Evolutionary conservation across 257 asterid species (phyloP), one percentile per base, ranked within the genome.

Genomic region (Capsicum pubescens): DNA sequence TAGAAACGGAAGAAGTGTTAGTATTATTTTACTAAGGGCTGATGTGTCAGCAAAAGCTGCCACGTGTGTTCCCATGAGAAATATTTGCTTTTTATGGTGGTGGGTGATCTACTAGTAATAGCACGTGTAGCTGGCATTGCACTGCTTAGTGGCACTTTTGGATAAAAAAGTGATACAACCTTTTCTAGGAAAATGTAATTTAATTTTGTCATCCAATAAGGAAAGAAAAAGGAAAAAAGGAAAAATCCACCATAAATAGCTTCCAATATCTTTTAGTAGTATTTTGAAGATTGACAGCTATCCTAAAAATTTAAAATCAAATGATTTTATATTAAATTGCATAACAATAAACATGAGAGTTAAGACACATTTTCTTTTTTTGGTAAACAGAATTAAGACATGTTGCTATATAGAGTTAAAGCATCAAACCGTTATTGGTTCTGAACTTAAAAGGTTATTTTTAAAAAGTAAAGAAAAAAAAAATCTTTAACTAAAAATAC

Each of bases 21-120:
- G 32, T 26, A 26, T 26, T 26, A 26, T 26, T 26, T 26, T 26
- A 26, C 32, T 3, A 39, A 39, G 90, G 26, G 90, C 56, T 85
- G 88, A 82, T 71, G 32, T 85, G 92, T 91, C 88, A 26, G 87
- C 26, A 6, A 14, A 7, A 19, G 26, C 11, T 50, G 88, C 82
- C 91, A 90, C 86, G 89, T 88, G 76, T 70, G 72, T 16, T 44
- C 63, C 84, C 16, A 17, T 16, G 56, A 48, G 16, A 81, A 81
- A 52, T 35, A 42, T 42, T 61, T 61, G 60, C 70, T 61, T 80
- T 80, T 42, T 39, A 39, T 39, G 14, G 15, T 12, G 56, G 68
- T 39, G 42, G 83, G 21, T 80, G 83, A 42, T 3, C 14, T 8
- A 61, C 36, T 19, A 61, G 14, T 9, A 61, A 4, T 64, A 64